Conservation (phyloP, 108 stramenopile species). For the Mediolabrus comicus region DNA sequence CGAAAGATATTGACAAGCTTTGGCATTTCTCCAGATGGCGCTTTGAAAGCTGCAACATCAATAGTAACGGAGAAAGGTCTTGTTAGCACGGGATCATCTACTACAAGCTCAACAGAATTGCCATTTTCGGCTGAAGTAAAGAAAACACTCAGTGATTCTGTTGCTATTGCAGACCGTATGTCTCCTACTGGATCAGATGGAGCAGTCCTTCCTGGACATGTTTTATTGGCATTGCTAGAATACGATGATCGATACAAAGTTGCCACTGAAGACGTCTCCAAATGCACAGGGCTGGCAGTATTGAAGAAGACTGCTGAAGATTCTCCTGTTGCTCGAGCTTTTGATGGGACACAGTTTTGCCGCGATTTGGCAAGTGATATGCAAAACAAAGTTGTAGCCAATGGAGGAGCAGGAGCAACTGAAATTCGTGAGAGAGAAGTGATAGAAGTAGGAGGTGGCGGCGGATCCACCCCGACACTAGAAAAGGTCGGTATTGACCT, state of each 20-base stretch:
- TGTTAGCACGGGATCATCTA: background rate
- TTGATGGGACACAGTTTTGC: slow-evolving; percentile 44
- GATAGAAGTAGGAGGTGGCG: slow-evolving; percentile 49
- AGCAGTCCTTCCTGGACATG: slow-evolving; percentile 44
- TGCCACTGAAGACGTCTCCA: slow-evolving; percentile 34
- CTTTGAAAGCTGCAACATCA: slow-evolving; percentile 20
- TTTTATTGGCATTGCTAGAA: slow-evolving; percentile 44
- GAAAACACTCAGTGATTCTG: slow-evolving; percentile 33
- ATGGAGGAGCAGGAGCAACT: slow-evolving; percentile 10
- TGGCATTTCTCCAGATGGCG: slow-evolving; percentile 39
- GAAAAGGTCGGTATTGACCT: slow-evolving; percentile 73
- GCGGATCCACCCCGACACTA: slow-evolving; percentile 54
- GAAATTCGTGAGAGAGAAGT: slow-evolving; percentile 52
- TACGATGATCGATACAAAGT: slow-evolving; percentile 44
- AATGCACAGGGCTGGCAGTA: slow-evolving; percentile 36
- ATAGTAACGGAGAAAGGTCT: slow-evolving; percentile 22
- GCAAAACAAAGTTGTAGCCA: slow-evolving; percentile 15
- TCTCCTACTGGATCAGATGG: slow-evolving; percentile 10
- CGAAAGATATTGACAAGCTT: slow-evolving; percentile 38
- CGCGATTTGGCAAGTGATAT: slow-evolving; percentile 26
- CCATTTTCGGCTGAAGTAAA: slow-evolving; percentile 45
- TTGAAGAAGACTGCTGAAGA: slow-evolving; percentile 9
- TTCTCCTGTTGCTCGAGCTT: slow-evolving; percentile 14
- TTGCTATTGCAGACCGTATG: slow-evolving; percentile 42
- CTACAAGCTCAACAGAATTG: slow-evolving; percentile 9